These are phyloP conservation scores for Galerina marginata DNA, from an alignment of 768 basidiomycete species.

Conservation along the genomic window DNA sequence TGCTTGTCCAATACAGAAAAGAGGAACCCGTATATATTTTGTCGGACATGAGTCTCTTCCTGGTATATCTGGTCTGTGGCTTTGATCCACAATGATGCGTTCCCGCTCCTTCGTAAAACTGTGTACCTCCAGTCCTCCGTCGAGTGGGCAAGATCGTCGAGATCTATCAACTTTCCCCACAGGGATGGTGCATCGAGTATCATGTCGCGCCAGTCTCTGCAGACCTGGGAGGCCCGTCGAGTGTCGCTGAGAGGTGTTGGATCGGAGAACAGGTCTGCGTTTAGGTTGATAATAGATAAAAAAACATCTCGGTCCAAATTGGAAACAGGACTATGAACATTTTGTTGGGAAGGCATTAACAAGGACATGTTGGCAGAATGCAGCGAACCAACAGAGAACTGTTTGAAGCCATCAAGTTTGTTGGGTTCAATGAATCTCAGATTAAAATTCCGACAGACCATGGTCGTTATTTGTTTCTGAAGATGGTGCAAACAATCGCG, in stretches of 20 bases:
- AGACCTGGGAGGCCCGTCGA: neutral
- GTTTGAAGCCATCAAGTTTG: no score
- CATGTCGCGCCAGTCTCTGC: neutral
- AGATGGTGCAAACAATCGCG: no score
- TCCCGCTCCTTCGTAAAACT: constrained; percentile 1
- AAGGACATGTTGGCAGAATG: no score
- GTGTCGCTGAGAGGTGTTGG: neutral
- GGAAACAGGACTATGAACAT: no score
- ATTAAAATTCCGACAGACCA: no score
- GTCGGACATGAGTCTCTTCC: no score
- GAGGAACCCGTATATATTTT: neutral
- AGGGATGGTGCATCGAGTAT: neutral
- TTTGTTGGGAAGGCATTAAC: no score
- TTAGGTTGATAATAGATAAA: neutral
- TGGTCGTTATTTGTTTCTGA: no score
- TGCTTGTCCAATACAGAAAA: neutral
- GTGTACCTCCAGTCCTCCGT: neutral
- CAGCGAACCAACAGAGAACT: no score
- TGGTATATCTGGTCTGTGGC: neutral
- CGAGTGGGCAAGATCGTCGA: neutral
- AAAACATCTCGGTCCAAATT: neutral
- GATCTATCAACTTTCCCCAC: constrained; percentile 6
- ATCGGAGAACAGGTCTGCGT: neutral
- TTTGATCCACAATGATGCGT: neutral
- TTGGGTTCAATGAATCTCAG: no score